These are phyloP conservation scores for Helotiales sp. DNA, from an alignment of 2,329 filamentous ascomycete genomes.

Conservation along the genomic window DNA sequence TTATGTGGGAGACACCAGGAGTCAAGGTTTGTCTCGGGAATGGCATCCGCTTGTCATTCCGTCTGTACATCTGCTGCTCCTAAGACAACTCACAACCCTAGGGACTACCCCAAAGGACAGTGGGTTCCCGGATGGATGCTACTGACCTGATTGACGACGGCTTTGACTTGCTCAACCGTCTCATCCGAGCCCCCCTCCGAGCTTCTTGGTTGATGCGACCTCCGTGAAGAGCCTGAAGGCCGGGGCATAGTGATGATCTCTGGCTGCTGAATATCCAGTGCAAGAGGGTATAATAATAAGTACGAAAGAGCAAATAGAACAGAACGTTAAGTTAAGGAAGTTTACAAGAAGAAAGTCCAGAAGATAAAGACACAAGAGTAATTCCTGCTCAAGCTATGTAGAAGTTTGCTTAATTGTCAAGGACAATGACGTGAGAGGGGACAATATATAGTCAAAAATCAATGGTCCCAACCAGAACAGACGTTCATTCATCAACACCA, in stretches of 20 bases:
- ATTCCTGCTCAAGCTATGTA: not conserved
- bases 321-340: not conserved
- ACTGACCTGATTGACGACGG: not conserved
- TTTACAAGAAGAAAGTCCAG: not conserved
- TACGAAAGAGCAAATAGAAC: not conserved
- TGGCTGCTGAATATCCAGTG: constrained; percentile 13
- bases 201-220: constrained; percentile 18
- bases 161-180: constrained; percentile 25
- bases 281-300: not conserved
- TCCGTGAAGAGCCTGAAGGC: constrained; percentile 28
- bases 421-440: not conserved
- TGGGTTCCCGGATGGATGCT: too few species aligned
- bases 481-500: not conserved
- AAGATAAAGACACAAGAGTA: not conserved
- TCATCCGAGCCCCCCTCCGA: constrained; percentile 23
- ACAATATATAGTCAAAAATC: constrained; percentile 5
- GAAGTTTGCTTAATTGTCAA: not conserved
- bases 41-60: too few species aligned
- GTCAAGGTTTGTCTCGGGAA: too few species aligned
- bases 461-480: not conserved
- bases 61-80: too few species aligned
- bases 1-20: too few species aligned
- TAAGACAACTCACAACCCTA: too few species aligned
- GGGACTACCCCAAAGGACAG: too few species aligned
- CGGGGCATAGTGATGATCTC: constrained; percentile 12